Evolutionary conservation across 75 land plant genomes (phyloP), one percentile per base, ranked within the genome.

Genomic region (Isoetes taiwanensis): DNA sequence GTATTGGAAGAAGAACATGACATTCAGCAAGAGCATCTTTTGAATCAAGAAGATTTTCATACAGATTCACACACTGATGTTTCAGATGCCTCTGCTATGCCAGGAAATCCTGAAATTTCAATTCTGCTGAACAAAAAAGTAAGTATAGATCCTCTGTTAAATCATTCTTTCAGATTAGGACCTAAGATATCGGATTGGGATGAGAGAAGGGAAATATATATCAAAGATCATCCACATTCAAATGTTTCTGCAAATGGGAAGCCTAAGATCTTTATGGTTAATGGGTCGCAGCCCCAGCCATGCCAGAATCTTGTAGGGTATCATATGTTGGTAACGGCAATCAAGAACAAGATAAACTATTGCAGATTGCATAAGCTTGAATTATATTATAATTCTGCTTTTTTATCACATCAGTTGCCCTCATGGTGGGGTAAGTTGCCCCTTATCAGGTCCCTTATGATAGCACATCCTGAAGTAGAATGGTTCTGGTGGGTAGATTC

Each of bases 401-500:
- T 29, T 25, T 32, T 64, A 41, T 25, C 56, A 16, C 40, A 57
- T 29, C 63, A 57, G 30, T 26, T 64, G 41, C 39, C 35, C 28
- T 28, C 43, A 8, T 34, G 63, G 64, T 64, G 66, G 66, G 63
- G 34, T 41, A 64, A 64, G 66, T 28, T 59, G 20, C 59, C 59
- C 38, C 64, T 64, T 10, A 32, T 56, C 0, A 31, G 59, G 33
- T 52, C 37, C 34, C 34, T 57, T 24, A 64, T 64, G 66, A 24
- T 59, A 39, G 29, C 56, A 30, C 66, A 53, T 29, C 66, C 66
- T 20, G 66, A 64, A 2, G 64, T 64, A 29, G 66, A 64, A n/a
- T 64, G 66, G 66, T 34, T 64, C 66, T 58, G 37, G 66, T 64
- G 66, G 66, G 57, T 64, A 43, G 66, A 64, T 62, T 35, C 43